Percentiles rank a stretch among this genome's conserved stretches.
Evolutionary conservation across 495 filamentous ascomycete species (phyloP).

Genomic region (Hypoxylon rickii): DNA sequence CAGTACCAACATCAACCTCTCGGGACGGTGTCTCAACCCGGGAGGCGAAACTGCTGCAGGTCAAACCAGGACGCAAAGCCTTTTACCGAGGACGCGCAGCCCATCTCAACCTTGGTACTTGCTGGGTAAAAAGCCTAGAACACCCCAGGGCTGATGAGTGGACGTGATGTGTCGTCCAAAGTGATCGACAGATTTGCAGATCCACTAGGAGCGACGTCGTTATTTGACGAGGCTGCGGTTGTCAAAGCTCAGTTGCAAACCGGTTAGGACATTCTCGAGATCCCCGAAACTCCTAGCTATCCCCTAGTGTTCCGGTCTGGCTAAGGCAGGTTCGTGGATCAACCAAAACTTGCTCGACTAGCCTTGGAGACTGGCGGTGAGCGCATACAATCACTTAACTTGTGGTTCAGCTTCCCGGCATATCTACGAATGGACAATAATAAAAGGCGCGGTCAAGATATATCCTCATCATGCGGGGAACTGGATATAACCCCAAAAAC

Average conservation of each 20-base stretch:
- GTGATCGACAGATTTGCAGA: conserved; percentile 36
- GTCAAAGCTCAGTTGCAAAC: conserved; percentile 4
- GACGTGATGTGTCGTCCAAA: conserved; percentile 28
- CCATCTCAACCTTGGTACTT: conserved; percentile 9
- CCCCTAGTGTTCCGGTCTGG: conserved; percentile 11
- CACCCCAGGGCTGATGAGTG: conserved; percentile 29
- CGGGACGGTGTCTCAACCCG: conserved; percentile 24
- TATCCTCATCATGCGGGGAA: conserved; percentile 27
- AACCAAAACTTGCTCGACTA: conserved; percentile 16
- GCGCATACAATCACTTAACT: conserved; percentile 23
- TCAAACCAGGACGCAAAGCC: conserved; percentile 1
- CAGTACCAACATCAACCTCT: conserved; percentile 7
- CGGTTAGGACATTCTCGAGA: conserved; percentile 4
- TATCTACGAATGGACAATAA: conserved; percentile 19
- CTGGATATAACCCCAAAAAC: conserved; percentile 17
- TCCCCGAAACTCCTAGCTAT: conserved; percentile 8
- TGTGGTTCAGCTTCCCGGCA: conserved; percentile 23
- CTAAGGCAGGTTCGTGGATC: conserved; percentile 14
- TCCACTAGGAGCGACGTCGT: conserved; percentile 29
- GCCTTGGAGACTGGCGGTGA: conserved; percentile 34
- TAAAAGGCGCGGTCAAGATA: conserved; percentile 29
- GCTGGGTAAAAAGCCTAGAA: conserved; percentile 28
- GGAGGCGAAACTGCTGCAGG: conserved; percentile 20
- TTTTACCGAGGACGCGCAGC: conserved; percentile 15
- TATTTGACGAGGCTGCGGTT: conserved; percentile 32